Evolutionary conservation across 2,329 filamentous ascomycete species (phyloP), one percentile per base, ranked within the genome.

Genomic region (Orbilia javanica): DNA sequence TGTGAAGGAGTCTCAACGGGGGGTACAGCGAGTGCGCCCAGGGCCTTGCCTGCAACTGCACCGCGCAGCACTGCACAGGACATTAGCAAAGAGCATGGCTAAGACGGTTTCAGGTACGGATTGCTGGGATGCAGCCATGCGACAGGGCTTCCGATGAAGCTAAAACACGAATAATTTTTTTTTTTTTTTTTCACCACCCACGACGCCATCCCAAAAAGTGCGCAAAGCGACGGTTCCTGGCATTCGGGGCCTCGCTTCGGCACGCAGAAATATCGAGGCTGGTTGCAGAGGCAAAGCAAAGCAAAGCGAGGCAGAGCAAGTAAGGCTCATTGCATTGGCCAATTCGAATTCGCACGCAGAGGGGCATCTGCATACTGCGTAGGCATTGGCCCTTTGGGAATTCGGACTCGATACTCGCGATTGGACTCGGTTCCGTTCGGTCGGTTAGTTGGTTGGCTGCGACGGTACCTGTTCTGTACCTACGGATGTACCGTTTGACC

Each of bases 51-150:
- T 36, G 34, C 34, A 2, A 5, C 34, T 36, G 34, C 34, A 36
- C 34, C 34, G n/a, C n/a, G n/a, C 34, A 10, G 34, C 36, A 15
- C 46, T 18, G 50, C 25, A 29, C 52, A 57, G 29, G 27, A 22
- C 29, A 57, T 20, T 11, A 36, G 29, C 46, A 42, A 55, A 25
- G 20, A 65, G 11, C 42, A 74, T 52, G 63, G 70, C 63, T 44
- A 70, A 77, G 66, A 34, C 55, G 55, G 73, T 77, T 77, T 77
- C 73, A 77, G 73, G 73, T 71, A 77, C 73, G 73, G 66, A 77
- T 77, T 76, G 42, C 73, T 52, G 66, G 73, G 73, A 62, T 69
- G 20, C 34, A 57, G 72, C 73, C 73, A 77, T 77, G 73, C 73
- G 73, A 77, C 66, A 77, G 57, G 60, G 48, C 55, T 44, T 44